Conservation (phyloP, 1,284 basidiomycete species). For the Fomes fomentarius region DNA sequence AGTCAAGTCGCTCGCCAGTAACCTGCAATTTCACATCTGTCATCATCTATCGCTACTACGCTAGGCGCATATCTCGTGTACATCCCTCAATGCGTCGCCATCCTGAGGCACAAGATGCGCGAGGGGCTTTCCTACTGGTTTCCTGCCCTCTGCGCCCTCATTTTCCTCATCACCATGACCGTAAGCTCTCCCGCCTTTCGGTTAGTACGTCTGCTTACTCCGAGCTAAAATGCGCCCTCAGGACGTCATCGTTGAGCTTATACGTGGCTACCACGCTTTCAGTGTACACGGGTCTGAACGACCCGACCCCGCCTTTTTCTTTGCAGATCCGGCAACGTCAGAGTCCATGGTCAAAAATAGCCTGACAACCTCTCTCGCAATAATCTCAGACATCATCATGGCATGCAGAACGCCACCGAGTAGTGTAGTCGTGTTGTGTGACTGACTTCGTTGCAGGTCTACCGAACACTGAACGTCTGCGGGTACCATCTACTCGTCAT, state of each 20-base stretch:
- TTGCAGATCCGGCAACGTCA: conserved; percentile 3
- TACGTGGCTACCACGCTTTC: conserved; percentile 1
- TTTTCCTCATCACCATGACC: conserved; percentile 1
- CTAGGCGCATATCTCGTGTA: conserved; percentile 10
- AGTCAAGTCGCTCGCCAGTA: no score
- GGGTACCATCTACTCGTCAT: neutral
- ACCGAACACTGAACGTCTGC: conserved; percentile 5
- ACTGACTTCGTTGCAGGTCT: neutral
- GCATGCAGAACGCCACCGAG: neutral
- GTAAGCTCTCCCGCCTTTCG: no score
- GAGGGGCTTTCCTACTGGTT: conserved; percentile 5
- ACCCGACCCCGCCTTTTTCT: conserved; percentile 1
- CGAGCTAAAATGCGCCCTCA: neutral
- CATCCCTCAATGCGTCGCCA: conserved; percentile 4
- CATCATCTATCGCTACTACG: neutral
- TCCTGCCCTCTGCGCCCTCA: conserved; percentile 1
- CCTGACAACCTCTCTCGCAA: conserved; percentile 3
- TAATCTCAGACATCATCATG: conserved; percentile 8
- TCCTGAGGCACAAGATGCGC: conserved; percentile 2
- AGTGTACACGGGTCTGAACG: neutral
- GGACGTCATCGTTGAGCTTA: conserved; percentile 4
- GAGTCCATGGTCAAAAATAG: conserved; percentile 7
- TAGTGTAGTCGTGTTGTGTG: neutral
- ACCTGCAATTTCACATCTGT: neutral
- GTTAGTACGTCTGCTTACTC: no score